Base-by-base conservation (phyloP, 169 alveolate genomes). In the Plasmodium reichenowi region DNA sequence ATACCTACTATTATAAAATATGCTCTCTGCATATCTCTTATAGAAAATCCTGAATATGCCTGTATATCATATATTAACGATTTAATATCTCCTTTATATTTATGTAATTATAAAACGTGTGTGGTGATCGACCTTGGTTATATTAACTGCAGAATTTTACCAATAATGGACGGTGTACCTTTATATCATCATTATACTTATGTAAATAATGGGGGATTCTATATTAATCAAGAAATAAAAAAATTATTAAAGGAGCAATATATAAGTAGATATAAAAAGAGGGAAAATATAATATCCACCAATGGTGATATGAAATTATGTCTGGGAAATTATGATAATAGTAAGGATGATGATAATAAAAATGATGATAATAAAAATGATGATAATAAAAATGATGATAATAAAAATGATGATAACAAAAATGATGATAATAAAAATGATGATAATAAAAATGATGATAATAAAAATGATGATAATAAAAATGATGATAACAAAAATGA, bases 81-180 rank as follows among this genome's bases (percentile, higher is more conserved):
- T 38, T 70, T 83, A 70, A 58, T 83, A 72, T 83, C 91, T 1
- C 91, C 91, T 6, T 63, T 83, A 54, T 83, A 54, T 52, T 24
- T 83, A 62, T 83, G 86, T 52, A 83, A 83, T 68, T 83, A 85
- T 48, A 83, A 83, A 29, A 83, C 91, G 3, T 83, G 91, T 83
- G 66, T 83, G 10, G 91, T 83, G 4, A 7, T 83, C 26, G 91
- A 83, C 50, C 59, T 83, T 47, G 91, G 91, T 8, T 83, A 83
- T 52, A 43, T 83, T 43, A 67, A 72, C 63, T 83, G 91, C 29
- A 60, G 91, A 47, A 2, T 70, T 10, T 62, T 83, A 67, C 91
- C 91, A 22, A 52, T 83, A 54, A 56, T 83, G 32, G 71, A 83
- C 56, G 91, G 91, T 0, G 22, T 83, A 17, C 91, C 91, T 22